A percentile compares a stretch with the other conserved stretches of the same genome.
These are phyloP conservation scores for Aspergillus caelatus DNA, from an alignment of 2,329 filamentous ascomycete species.

Conservation along the genomic window DNA sequence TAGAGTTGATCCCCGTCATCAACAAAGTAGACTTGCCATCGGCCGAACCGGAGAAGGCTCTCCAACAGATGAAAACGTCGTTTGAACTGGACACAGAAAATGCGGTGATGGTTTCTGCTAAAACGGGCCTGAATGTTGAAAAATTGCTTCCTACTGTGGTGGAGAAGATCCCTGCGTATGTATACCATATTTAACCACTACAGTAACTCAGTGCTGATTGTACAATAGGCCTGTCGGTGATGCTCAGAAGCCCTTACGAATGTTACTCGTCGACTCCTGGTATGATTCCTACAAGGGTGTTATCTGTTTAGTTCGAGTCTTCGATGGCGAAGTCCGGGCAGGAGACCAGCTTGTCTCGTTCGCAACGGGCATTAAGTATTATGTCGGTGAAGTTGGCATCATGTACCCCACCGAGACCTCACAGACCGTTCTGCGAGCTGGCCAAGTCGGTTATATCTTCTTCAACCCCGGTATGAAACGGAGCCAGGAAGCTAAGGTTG, in stretches of 20 bases:
- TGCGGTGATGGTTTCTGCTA: conserved; percentile 82
- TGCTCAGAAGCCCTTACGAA: conserved; percentile 69
- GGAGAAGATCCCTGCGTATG: conserved; percentile 72
- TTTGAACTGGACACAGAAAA: conserved; percentile 84
- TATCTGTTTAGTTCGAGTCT: conserved; percentile 84
- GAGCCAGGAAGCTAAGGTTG: conserved; percentile 92
- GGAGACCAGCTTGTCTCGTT: conserved; percentile 88
- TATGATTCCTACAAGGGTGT: conserved; percentile 96
- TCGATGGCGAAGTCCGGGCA: conserved; percentile 80
- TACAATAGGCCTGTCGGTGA: conserved; percentile 67
- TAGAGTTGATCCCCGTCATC: conserved; percentile 85
- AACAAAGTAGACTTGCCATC: conserved; percentile 96
- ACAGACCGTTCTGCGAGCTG: conserved; percentile 78
- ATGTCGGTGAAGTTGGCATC: conserved; percentile 93
- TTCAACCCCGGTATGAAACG: conserved; percentile 99
- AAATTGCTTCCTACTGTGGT: conserved; percentile 83
- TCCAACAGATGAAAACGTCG: conserved; percentile 80
- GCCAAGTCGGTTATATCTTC: conserved; percentile 93
- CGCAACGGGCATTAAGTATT: conserved; percentile 86
- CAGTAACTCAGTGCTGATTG: conserved; percentile 21
- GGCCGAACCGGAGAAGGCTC: conserved; percentile 80
- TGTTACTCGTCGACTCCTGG: conserved; percentile 96
- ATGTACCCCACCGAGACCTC: conserved; percentile 89
- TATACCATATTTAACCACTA: conserved; percentile 11
- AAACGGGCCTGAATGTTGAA: conserved; percentile 87